Conservation (phyloP, 257 asterid species). For the Cynanchum wilfordii region DNA sequence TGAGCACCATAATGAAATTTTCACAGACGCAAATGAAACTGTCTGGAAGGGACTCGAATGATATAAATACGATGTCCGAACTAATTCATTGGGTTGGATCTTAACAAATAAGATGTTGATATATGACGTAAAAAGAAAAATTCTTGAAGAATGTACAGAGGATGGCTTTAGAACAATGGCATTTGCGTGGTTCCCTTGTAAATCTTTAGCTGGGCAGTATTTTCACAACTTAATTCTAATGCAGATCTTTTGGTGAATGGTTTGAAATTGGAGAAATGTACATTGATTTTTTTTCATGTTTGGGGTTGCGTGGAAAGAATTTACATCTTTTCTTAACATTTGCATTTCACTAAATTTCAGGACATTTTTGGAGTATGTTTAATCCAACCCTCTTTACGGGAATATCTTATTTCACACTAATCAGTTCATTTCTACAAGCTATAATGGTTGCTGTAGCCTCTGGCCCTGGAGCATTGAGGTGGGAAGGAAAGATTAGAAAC, state of each 20-base stretch:
- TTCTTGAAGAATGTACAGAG: constrained; percentile 12
- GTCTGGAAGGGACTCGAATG: constrained; percentile 52
- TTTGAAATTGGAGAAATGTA: not conserved
- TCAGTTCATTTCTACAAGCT: not conserved
- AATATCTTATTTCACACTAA: not conserved
- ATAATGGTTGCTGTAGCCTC: no score
- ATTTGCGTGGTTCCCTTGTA: constrained; percentile 18
- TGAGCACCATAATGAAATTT: constrained; percentile 72
- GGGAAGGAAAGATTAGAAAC: no score
- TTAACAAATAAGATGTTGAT: constrained; percentile 7
- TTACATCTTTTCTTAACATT: not conserved
- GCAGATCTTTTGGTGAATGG: not conserved
- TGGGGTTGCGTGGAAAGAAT: not conserved
- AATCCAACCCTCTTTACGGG: not conserved
- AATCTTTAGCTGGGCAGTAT: constrained; percentile 10
- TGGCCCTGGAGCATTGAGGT: no score
- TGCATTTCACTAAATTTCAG: not conserved
- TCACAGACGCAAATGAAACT: constrained; percentile 82
- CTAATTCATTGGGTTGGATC: constrained; percentile 27
- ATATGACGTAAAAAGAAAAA: not conserved
- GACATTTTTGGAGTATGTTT: not conserved
- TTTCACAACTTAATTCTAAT: not conserved
- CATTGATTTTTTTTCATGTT: constrained; percentile 3
- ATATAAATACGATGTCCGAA: constrained; percentile 15
- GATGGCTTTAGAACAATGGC: not conserved